These are phyloP conservation scores for Plasmodiophora brassicae DNA, from an alignment of 208 protist species.

Conservation along the genomic window DNA sequence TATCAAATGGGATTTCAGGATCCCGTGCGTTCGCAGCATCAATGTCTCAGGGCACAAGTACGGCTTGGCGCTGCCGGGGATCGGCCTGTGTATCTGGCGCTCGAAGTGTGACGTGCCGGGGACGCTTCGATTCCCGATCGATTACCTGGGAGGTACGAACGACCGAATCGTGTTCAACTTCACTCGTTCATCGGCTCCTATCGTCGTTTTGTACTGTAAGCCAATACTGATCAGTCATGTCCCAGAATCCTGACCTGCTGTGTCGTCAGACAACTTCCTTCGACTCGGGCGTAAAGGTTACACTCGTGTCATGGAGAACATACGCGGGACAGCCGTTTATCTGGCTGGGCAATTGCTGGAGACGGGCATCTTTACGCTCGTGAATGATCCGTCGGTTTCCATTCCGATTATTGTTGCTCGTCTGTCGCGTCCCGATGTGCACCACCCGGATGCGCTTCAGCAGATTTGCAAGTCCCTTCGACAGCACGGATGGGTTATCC, in stretches of 20 bases:
- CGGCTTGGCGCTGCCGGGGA: conserved; percentile 3
- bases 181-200: conserved; percentile 2
- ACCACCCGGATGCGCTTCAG: too few species aligned
- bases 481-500: conserved; percentile 12
- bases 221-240: neutral
- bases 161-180: neutral
- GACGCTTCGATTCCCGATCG: neutral
- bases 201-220: conserved; percentile 32
- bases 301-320: neutral
- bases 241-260: neutral
- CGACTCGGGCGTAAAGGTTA: conserved; percentile 30
- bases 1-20: conserved; percentile 31
- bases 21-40: neutral
- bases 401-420: neutral
- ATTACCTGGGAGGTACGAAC: conserved; percentile 14
- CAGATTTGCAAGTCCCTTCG: neutral
- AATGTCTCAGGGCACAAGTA: conserved; percentile 43
- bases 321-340: neutral
- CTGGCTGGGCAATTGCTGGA: neutral
- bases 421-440: neutral
- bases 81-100: conserved; percentile 19
- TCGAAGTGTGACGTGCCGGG: neutral
- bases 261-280: conserved; percentile 33
- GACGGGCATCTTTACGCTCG: neutral
- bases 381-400: neutral